Base-by-base conservation (phyloP, 768 basidiomycete species). In the Agaricus subrufescens region DNA sequence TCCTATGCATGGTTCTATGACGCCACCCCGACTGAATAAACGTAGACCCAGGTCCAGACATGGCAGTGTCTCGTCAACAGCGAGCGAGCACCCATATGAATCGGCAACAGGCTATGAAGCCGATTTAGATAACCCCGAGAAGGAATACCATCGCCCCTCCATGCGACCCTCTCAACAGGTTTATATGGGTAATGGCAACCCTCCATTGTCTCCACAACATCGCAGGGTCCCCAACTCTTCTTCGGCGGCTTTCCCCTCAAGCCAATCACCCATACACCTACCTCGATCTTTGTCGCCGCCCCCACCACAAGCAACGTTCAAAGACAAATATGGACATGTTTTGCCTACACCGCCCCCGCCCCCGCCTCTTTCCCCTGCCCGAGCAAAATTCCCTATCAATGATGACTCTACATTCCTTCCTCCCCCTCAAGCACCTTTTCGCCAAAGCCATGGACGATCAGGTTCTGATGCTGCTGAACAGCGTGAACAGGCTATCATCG, bases 51-150 rank as follows among this genome's bases (percentile, higher is more conserved):
- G 79, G 46, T 85, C 87, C 40, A 75, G 84, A 53, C 83, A 84
- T 59, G 86, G 79, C 58, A 91, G 89, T 62, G 68, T 85, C 47
- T 91, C 89, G 14, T 90, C 89, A 14, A 71, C 42, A 26, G 52
- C 82, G 42, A 85, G 83, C 62, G 86, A 87, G 58, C 80, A 78
- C 5, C 63, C 74, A 10, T 77, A 76, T 38, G 84, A 84, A 48
- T 70, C 69, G 0, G 68, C 75, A 15, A 73, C 81, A 34, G 87
- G 85, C n/a, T 88, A 89, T 64, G 87, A 91, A 55, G 85, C 85
- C 26, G 88, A 89, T 66, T 68, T 82, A 49, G 86, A 89, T 47
- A 77, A 80, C 66, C 73, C 73, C 46, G 85, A 84, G 64, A 72
- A 78, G 57, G 77, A 83, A 52, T 63, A 70, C 47, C 66, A 71